Percentiles rank a stretch among this genome's conserved stretches.
phyloP scores from a whole-genome alignment of 768 basidiomycete genomes.

The Bullera alba region DNA sequence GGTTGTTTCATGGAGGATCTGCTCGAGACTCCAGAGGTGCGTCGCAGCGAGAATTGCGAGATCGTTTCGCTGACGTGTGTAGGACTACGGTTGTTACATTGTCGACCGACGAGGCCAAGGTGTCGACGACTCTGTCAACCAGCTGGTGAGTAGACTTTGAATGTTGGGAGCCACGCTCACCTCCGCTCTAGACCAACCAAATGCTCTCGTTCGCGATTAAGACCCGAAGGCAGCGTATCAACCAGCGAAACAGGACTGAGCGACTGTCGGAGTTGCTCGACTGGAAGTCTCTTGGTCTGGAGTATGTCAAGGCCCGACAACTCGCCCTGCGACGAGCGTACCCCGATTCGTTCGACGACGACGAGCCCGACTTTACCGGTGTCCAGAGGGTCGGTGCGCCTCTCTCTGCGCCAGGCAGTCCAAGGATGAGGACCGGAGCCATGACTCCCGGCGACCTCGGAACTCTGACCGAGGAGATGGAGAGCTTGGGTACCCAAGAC shows the following conservation, averaged over 20 bases:
- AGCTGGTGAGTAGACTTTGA: conserved; percentile 50
- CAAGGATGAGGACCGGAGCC: conserved; percentile 66
- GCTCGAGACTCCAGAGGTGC: conserved; percentile 72
- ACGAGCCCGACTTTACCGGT: conserved; percentile 54
- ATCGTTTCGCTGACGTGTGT: not conserved
- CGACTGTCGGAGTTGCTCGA: conserved; percentile 85
- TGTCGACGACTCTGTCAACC: conserved; percentile 83
- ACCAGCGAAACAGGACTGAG: conserved; percentile 97
- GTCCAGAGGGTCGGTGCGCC: conserved; percentile 59
- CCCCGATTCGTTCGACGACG: conserved; percentile 78
- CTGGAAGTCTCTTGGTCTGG: conserved; percentile 90
- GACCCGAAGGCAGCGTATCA: conserved; percentile 92
- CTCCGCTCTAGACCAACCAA: conserved; percentile 39
- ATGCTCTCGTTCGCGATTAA: conserved; percentile 44
- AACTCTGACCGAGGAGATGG: conserved; percentile 62
- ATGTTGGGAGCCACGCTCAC: not conserved
- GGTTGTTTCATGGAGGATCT: conserved; percentile 95
- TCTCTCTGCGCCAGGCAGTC: conserved; percentile 77
- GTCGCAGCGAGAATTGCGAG: conserved; percentile 14
- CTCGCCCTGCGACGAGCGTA: conserved; percentile 86
- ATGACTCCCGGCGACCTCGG: conserved; percentile 62
- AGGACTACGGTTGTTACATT: conserved; percentile 92
- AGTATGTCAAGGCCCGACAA: conserved; percentile 92
- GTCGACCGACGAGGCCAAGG: conserved; percentile 84
- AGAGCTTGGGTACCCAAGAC: conserved; percentile 61